phyloP scores from a whole-genome alignment of 345 rosid genomes.

The Arabidopsis thaliana region TAIR10.1 NC_003076.8:24837501-24838000 shows the following conservation, averaged over 20 bases:
- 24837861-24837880: constrained; percentile 76
- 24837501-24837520: constrained; percentile 9
- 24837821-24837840: constrained; percentile 80
- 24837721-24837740: constrained; percentile 7
- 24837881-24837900: constrained; percentile 69
- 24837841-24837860: constrained; percentile 79
- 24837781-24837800: constrained; percentile 89
- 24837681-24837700: neutral
- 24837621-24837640: neutral
- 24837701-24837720: neutral
- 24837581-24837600: neutral
- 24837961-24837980: constrained; percentile 20
- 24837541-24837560: neutral
- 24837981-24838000: constrained; percentile 43
- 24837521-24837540: neutral
- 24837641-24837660: constrained; percentile 2
- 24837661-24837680: neutral
- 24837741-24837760: constrained; percentile 14
- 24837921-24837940: constrained; percentile 49
- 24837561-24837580: neutral
- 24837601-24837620: neutral
- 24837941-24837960: constrained; percentile 45
- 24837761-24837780: constrained; percentile 89
- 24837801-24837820: constrained; percentile 85
- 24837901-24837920: constrained; percentile 52